A percentile compares a stretch with the other conserved stretches of the same genome.
Evolutionary conservation across 2,329 filamentous ascomycete species (phyloP).

Genomic region (Nemania abortiva): DNA sequence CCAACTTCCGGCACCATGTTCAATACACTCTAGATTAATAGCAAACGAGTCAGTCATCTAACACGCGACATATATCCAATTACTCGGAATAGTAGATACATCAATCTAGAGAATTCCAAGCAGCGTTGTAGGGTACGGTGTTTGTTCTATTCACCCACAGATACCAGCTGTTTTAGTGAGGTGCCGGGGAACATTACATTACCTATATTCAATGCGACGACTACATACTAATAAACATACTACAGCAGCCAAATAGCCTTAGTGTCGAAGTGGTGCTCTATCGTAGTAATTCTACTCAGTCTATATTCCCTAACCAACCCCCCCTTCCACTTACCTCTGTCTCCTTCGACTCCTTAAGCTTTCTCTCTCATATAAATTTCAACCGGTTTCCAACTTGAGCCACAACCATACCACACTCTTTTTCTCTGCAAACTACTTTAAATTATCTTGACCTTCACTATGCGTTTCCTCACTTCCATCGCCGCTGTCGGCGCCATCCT

Average conservation of each 20-base stretch:
- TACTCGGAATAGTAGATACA: too few species aligned
- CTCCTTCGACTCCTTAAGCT: neutral
- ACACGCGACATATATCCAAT: too few species aligned
- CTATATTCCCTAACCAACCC: neutral
- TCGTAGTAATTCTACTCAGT: neutral
- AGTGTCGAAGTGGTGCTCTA: neutral
- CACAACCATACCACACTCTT: neutral
- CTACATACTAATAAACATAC: neutral
- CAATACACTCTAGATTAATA: too few species aligned
- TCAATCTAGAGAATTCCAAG: too few species aligned
- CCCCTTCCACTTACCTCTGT: neutral
- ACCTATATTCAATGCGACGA: too few species aligned
- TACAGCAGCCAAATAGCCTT: neutral
- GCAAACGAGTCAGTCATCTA: too few species aligned
- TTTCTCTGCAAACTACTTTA: neutral
- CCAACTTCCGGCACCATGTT: too few species aligned
- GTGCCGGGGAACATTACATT: too few species aligned
- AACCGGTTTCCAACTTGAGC: neutral
- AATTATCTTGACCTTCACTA: conserved; percentile 9
- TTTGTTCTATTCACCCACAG: too few species aligned
- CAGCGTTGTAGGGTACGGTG: too few species aligned
- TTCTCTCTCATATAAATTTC: neutral
- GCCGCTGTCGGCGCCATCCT: conserved; percentile 6
- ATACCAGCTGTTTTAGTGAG: too few species aligned
- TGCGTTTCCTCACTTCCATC: conserved; percentile 19